Conservation (phyloP, 139 green algal species). For the Eudorina sp. region DNA sequence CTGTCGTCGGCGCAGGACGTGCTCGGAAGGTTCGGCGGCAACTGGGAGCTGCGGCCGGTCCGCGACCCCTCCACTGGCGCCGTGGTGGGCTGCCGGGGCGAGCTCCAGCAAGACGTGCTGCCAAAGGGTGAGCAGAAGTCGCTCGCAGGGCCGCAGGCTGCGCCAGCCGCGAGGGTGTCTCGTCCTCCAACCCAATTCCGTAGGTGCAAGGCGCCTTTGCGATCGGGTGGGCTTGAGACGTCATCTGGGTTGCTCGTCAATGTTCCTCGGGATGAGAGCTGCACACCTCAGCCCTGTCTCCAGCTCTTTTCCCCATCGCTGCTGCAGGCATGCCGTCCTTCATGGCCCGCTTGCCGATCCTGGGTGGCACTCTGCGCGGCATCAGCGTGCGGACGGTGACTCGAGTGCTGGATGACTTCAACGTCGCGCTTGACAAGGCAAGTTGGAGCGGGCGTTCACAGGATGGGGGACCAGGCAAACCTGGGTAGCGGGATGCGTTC, state of each 20-base stretch:
- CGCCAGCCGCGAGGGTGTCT: too few species aligned
- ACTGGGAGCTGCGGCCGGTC: conserved; percentile 54
- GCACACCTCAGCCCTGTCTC: too few species aligned
- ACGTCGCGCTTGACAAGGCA: conserved; percentile 56
- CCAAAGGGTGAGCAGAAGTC: conserved; percentile 60
- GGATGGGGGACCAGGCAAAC: too few species aligned
- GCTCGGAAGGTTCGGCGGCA: conserved; percentile 49
- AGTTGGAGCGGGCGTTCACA: too few species aligned
- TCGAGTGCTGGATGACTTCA: conserved; percentile 61
- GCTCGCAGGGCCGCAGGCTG: too few species aligned
- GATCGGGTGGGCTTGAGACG: too few species aligned
- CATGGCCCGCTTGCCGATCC: conserved; percentile 55
- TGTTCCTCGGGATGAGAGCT: too few species aligned
- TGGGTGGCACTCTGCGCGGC: conserved; percentile 57
- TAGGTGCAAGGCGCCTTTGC: too few species aligned
- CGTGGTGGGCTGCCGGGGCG: conserved; percentile 45
- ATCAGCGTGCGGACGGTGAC: conserved; percentile 58
- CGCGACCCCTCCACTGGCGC: conserved; percentile 9
- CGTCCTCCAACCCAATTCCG: too few species aligned
- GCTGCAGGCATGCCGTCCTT: conserved; percentile 56
- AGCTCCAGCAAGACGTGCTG: conserved; percentile 64
- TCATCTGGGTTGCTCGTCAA: too few species aligned
- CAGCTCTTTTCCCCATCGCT: too few species aligned
- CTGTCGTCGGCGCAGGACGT: conserved; percentile 34
- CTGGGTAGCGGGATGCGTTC: too few species aligned